Percentiles rank a stretch among this genome's conserved stretches.
Conservation (phyloP, 805 yeast species). For the Candida berthetii region DNA sequence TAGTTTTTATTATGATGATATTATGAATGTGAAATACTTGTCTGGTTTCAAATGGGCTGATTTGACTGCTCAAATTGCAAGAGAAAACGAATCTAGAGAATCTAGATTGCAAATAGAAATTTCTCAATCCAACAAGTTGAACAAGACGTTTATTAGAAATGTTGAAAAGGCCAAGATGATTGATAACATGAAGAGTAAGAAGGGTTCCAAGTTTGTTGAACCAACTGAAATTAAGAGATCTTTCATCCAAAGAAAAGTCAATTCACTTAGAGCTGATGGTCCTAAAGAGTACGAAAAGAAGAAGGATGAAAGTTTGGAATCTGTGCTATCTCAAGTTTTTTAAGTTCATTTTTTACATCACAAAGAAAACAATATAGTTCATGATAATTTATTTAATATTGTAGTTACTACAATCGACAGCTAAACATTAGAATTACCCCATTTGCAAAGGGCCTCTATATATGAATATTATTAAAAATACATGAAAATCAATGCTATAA, state of each 20-base stretch:
- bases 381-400: too few species aligned
- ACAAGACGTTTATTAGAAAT: constrained; percentile 75
- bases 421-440: too few species aligned
- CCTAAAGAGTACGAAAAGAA: constrained; percentile 35
- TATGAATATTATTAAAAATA: too few species aligned
- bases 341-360: constrained; percentile 1
- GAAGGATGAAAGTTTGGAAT: constrained; percentile 31
- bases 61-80: constrained; percentile 86
- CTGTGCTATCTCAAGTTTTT: constrained; percentile 24
- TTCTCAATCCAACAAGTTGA: constrained; percentile 81
- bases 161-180: constrained; percentile 85
- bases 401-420: too few species aligned
- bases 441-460: too few species aligned
- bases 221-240: constrained; percentile 41
- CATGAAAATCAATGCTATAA: too few species aligned
- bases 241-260: constrained; percentile 66
- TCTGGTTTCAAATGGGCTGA: constrained; percentile 95
- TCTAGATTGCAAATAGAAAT: constrained; percentile 84
- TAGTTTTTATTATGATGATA: constrained; percentile 88
- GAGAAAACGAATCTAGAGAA: constrained; percentile 84
- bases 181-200: constrained; percentile 43
- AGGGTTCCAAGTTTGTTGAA: constrained; percentile 18
- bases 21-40: constrained; percentile 83
- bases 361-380: too few species aligned
- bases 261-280: constrained; percentile 64